A percentile compares a stretch with the other conserved stretches of the same genome.
These are phyloP conservation scores for Euclidium syriacum DNA, from an alignment of 345 rosid genomes.

Conservation along the genomic window DNA sequence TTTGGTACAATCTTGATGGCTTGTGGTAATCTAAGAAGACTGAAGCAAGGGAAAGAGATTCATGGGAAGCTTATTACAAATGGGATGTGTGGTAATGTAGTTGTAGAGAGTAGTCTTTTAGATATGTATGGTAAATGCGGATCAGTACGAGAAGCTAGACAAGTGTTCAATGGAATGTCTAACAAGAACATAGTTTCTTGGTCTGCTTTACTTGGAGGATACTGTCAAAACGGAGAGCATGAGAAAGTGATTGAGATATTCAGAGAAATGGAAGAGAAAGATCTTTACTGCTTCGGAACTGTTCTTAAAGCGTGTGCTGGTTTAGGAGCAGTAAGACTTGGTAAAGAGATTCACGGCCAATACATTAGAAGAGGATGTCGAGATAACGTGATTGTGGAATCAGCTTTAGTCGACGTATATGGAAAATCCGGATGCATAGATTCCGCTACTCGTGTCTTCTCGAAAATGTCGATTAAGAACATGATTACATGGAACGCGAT, in stretches of 20 bases:
- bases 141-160: conserved; percentile 43
- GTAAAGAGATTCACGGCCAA: conserved; percentile 89
- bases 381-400: conserved; percentile 71
- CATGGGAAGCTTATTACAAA: conserved; percentile 54
- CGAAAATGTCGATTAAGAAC: conserved; percentile 47
- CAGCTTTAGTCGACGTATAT: conserved; percentile 84
- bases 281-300: conserved; percentile 79
- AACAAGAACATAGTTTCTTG: conserved; percentile 66
- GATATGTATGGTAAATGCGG: conserved; percentile 97
- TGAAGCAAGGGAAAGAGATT: conserved; percentile 73
- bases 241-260: conserved; percentile 58
- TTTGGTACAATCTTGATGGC: conserved; percentile 77
- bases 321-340: conserved; percentile 60
- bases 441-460: conserved; percentile 49
- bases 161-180: conserved; percentile 63
- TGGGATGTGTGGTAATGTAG: conserved; percentile 54
- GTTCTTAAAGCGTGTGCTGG: conserved; percentile 86
- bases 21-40: conserved; percentile 64
- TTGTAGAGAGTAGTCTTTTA: conserved; percentile 76
- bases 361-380: conserved; percentile 69
- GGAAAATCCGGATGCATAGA: conserved; percentile 79
- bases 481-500: conserved; percentile 86
- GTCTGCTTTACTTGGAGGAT: conserved; percentile 79
- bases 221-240: conserved; percentile 67
- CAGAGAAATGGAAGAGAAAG: conserved; percentile 45